Percentiles rank a stretch among this genome's conserved stretches.
Conservation (phyloP, 1,284 basidiomycete genomes). For the Ganoderma boninense region DNA sequence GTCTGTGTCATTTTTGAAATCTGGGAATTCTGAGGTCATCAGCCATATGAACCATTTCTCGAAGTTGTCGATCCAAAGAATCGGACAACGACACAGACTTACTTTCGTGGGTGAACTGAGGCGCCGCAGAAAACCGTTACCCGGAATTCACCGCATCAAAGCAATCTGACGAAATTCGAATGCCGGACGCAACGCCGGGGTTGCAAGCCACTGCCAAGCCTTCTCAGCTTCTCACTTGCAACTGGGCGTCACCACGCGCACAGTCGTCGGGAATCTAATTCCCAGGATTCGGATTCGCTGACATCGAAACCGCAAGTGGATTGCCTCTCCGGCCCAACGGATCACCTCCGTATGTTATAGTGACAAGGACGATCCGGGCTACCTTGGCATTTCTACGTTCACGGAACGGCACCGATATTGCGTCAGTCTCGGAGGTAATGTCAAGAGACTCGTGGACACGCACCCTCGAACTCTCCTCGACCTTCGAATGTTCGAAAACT, state of each 20-base stretch:
- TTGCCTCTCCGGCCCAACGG: background rate
- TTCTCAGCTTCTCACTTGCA: background rate
- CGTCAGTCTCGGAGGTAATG: background rate
- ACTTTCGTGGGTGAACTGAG: background rate
- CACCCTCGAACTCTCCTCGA: slow-evolving; percentile 3
- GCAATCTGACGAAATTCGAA: background rate
- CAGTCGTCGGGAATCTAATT: background rate
- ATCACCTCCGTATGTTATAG: background rate
- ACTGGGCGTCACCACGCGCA: background rate
- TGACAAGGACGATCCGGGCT: background rate
- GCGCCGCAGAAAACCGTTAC: background rate
- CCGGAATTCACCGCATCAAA: background rate
- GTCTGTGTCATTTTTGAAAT: background rate
- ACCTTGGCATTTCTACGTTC: background rate
- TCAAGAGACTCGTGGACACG: background rate
- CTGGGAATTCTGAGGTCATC: background rate
- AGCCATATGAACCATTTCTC: background rate
- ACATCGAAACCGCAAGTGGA: background rate
- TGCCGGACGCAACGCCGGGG: background rate
- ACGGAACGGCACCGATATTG: background rate
- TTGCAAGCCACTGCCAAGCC: background rate
- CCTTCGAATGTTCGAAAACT: background rate
- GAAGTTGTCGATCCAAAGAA: background rate
- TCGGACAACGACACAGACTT: background rate
- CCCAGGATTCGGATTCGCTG: background rate